A percentile compares a stretch with the other conserved stretches of the same genome.
These are phyloP conservation scores for Sisymbrium altissimum DNA, from an alignment of 345 rosid genomes.

Conservation along the genomic window DNA sequence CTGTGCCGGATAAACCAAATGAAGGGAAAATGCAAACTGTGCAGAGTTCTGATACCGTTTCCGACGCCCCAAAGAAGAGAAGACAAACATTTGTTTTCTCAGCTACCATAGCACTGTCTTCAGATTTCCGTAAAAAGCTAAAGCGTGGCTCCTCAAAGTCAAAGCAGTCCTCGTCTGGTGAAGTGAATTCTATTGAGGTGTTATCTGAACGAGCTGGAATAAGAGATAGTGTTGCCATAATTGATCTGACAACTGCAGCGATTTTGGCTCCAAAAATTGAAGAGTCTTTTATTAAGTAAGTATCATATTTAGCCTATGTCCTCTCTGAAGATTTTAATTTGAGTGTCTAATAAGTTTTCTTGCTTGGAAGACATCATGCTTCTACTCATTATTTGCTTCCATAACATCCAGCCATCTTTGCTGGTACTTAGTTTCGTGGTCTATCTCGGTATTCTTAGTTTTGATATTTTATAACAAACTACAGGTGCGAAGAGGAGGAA, in stretches of 20 bases:
- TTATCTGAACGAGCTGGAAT: constrained; percentile 92
- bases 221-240: constrained; percentile 71
- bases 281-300: constrained; percentile 51
- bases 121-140: constrained; percentile 92
- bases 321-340: neutral
- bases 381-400: constrained; percentile 8
- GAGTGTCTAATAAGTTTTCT: neutral
- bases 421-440: constrained; percentile 6
- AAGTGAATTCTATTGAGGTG: constrained; percentile 73
- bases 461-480: constrained; percentile 17
- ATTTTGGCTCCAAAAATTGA: constrained; percentile 74
- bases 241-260: constrained; percentile 82
- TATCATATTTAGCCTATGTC: neutral
- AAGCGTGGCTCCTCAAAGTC: constrained; percentile 62
- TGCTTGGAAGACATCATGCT: constrained; percentile 2
- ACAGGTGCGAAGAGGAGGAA: constrained; percentile 89
- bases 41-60: constrained; percentile 50
- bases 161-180: constrained; percentile 54
- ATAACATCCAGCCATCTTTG: neutral
- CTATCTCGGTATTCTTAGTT: constrained; percentile 13
- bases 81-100: constrained; percentile 95
- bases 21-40: constrained; percentile 48
- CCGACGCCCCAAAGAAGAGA: constrained; percentile 72
- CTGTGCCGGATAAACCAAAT: constrained; percentile 41
- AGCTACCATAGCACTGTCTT: constrained; percentile 88